A percentile compares a stretch with the other conserved stretches of the same genome.
Conservation (phyloP, 2,329 filamentous ascomycete species). For the Claviceps pusilla region DNA sequence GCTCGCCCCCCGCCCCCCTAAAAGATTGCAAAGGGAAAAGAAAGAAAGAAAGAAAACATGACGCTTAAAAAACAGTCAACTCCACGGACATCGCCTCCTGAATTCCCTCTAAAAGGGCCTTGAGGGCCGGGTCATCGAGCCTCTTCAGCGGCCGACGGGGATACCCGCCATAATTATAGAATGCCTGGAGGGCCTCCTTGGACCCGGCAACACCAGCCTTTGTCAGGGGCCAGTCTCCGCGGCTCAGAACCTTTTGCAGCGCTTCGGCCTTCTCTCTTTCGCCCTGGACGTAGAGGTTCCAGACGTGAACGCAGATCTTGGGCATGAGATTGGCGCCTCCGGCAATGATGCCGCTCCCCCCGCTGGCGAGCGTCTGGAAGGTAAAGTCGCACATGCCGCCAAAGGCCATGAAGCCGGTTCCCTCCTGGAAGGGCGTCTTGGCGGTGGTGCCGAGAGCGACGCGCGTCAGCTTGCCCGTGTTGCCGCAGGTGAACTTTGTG, state of each 20-base stretch:
- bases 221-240: constrained; percentile 70
- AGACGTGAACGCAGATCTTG: constrained; percentile 64
- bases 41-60: too few species aligned
- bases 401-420: constrained; percentile 66
- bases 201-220: constrained; percentile 76
- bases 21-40: too few species aligned
- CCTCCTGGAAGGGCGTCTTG: constrained; percentile 44
- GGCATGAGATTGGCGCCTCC: constrained; percentile 77
- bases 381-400: constrained; percentile 83
- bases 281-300: constrained; percentile 59
- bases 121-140: constrained; percentile 40
- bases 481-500: constrained; percentile 85
- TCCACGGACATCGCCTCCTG: constrained; percentile 53
- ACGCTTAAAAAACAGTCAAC: constrained; percentile 4
- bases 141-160: constrained; percentile 59
- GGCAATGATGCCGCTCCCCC: constrained; percentile 72
- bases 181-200: constrained; percentile 65
- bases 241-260: constrained; percentile 62
- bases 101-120: constrained; percentile 39
- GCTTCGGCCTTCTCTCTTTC: constrained; percentile 60
- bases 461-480: constrained; percentile 76
- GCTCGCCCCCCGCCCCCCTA: too few species aligned
- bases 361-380: constrained; percentile 62
- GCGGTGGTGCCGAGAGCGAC: constrained; percentile 61
- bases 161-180: constrained; percentile 68